These are phyloP conservation scores for Globisporangium sylvaticum DNA, from an alignment of 352 stramenopile genomes.

Conservation along the genomic window DNA sequence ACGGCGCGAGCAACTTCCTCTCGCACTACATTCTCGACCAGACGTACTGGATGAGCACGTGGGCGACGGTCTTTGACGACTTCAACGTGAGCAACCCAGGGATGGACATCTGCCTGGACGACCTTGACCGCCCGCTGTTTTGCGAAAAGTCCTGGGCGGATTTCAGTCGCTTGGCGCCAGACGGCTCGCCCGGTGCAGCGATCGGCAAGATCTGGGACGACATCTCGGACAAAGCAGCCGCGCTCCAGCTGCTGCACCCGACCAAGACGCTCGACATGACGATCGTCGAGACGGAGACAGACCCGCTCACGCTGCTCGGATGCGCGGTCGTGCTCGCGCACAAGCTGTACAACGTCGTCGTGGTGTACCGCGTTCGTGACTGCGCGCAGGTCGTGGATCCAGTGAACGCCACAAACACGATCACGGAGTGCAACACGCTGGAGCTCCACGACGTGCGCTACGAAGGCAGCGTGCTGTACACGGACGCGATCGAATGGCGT, in stretches of 20 bases:
- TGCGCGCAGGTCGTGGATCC: slow-evolving; percentile 10
- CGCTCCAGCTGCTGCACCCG: slow-evolving; percentile 24
- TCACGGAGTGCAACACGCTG: slow-evolving; percentile 22
- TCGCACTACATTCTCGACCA: slow-evolving; percentile 50
- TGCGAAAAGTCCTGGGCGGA: slow-evolving; percentile 56
- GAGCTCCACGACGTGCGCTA: slow-evolving; percentile 40
- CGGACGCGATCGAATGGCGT: slow-evolving; percentile 48
- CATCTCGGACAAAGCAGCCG: slow-evolving; percentile 27
- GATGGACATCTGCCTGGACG: slow-evolving; percentile 48
- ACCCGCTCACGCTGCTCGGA: slow-evolving; percentile 43
- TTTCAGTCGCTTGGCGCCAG: slow-evolving; percentile 18
- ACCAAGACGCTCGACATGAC: slow-evolving; percentile 41
- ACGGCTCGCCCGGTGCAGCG: slow-evolving; percentile 8
- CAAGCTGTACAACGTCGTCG: slow-evolving; percentile 53
- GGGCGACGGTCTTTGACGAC: slow-evolving; percentile 39
- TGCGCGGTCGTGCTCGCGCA: slow-evolving; percentile 43
- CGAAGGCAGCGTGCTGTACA: slow-evolving; percentile 48
- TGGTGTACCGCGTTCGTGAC: slow-evolving; percentile 37
- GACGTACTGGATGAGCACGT: slow-evolving; percentile 57
- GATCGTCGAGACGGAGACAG: slow-evolving; percentile 43
- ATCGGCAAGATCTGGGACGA: slow-evolving; percentile 38
- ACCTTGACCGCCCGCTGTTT: slow-evolving; percentile 48
- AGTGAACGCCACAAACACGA: background rate
- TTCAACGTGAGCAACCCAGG: slow-evolving; percentile 25
- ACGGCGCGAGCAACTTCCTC: slow-evolving; percentile 42